Evolutionary conservation across 2,329 filamentous ascomycete species (phyloP).

Genomic region (Phialocephala sp.): DNA sequence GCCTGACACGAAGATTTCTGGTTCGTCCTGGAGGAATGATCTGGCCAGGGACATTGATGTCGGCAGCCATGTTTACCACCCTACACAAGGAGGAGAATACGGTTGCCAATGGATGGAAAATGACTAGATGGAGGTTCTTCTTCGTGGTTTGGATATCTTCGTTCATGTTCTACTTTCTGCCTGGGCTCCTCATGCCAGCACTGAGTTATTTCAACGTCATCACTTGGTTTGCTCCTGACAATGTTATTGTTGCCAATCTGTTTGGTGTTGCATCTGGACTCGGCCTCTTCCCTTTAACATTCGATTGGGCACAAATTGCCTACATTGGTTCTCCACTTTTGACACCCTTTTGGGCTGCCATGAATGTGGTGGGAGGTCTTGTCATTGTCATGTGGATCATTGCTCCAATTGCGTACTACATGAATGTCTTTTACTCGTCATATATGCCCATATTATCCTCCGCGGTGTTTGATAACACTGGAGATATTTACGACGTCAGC

Average conservation of each 20-base stretch:
- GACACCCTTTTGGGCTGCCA: slow-evolving; percentile 84
- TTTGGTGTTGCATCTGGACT: slow-evolving; percentile 87
- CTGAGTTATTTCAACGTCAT: slow-evolving; percentile 89
- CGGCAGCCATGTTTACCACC: slow-evolving; percentile 86
- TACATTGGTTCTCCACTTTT: slow-evolving; percentile 82
- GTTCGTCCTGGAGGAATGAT: slow-evolving; percentile 89
- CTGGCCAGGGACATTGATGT: slow-evolving; percentile 88
- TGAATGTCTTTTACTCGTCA: slow-evolving; percentile 78
- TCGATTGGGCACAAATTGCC: slow-evolving; percentile 91
- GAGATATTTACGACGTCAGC: slow-evolving; percentile 79
- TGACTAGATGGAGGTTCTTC: slow-evolving; percentile 86
- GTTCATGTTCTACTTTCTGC: slow-evolving; percentile 84
- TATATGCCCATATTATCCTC: slow-evolving; percentile 88
- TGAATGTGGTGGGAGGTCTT: slow-evolving; percentile 82
- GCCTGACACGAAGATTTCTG: slow-evolving; percentile 78
- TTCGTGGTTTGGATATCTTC: slow-evolving; percentile 72
- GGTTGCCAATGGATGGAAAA: slow-evolving; percentile 79
- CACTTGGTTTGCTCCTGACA: slow-evolving; percentile 87
- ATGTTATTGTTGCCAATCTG: slow-evolving; percentile 83
- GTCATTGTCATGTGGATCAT: slow-evolving; percentile 85
- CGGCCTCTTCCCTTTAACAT: slow-evolving; percentile 83
- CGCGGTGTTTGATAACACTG: slow-evolving; percentile 85
- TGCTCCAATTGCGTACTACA: slow-evolving; percentile 81
- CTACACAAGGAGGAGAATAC: slow-evolving; percentile 86
- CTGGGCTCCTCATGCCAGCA: slow-evolving; percentile 80